Conservation (phyloP, 371 early-diverging fungal species). For the Mucor ambiguus region DNA sequence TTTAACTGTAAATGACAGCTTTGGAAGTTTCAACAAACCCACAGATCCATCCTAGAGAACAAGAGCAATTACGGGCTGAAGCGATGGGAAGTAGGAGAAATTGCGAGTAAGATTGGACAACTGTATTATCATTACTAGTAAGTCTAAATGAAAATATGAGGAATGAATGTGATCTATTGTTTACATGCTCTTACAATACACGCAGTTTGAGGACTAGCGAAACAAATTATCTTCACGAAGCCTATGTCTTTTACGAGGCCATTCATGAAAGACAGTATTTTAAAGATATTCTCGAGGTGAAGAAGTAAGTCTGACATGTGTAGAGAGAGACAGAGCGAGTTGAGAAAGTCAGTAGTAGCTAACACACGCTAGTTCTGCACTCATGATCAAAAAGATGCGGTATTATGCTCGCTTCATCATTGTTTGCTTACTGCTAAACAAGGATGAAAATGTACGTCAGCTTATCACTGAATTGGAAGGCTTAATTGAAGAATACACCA, state of each 20-base stretch:
- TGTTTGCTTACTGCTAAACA: conserved; percentile 89
- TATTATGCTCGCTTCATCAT: conserved; percentile 97
- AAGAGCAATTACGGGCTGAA: conserved; percentile 90
- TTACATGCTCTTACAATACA: not conserved
- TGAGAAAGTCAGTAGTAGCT: not conserved
- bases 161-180: not conserved
- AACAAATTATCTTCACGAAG: conserved; percentile 92
- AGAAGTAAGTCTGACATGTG: conserved; percentile 57
- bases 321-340: too few species aligned
- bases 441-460: conserved; percentile 73
- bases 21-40: conserved; percentile 95
- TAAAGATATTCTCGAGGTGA: conserved; percentile 87
- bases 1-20: conserved; percentile 45
- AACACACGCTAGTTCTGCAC: conserved; percentile 64
- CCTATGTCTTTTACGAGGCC: conserved; percentile 95
- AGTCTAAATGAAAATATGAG: conserved; percentile 13
- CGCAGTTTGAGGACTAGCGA: conserved; percentile 90
- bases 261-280: conserved; percentile 95
- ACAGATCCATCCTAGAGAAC: conserved; percentile 84
- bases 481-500: conserved; percentile 87
- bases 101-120: conserved; percentile 97
- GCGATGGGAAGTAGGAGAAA: conserved; percentile 97
- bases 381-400: conserved; percentile 95
- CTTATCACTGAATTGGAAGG: conserved; percentile 81
- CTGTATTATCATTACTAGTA: conserved; percentile 89